phyloP scores from a whole-genome alignment of 73 alveolate genomes.

The Stentor roeselii region DNA sequence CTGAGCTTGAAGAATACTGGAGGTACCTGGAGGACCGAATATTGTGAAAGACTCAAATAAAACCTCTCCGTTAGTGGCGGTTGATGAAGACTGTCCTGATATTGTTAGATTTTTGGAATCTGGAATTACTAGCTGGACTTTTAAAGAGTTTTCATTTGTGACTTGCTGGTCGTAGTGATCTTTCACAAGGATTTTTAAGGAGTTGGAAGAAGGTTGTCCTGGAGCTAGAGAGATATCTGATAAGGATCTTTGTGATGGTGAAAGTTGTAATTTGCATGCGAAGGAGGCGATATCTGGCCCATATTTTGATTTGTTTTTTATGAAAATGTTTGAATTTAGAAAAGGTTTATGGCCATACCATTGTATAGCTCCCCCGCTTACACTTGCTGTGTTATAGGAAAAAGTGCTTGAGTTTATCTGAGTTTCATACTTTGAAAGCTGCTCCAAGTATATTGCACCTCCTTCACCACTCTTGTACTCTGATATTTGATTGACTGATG shows the following conservation, averaged over 20 bases:
- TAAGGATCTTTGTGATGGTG: neutral
- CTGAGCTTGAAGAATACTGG: too few species aligned
- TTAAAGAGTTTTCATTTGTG: neutral
- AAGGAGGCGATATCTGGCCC: neutral
- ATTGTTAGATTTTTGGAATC: neutral
- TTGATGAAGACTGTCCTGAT: too few species aligned
- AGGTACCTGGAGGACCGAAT: too few species aligned
- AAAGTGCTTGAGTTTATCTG: too few species aligned
- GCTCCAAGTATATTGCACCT: neutral
- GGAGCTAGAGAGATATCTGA: slow-evolving; percentile 17
- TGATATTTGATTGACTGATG: neutral
- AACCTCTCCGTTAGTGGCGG: too few species aligned
- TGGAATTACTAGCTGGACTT: slow-evolving; percentile 9
- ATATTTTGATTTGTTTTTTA: too few species aligned
- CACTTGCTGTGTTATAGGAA: neutral
- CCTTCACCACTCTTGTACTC: neutral
- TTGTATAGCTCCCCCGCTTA: neutral
- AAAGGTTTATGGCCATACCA: neutral
- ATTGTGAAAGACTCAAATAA: too few species aligned
- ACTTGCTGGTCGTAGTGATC: slow-evolving; percentile 32
- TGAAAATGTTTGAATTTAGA: too few species aligned
- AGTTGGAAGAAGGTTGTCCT: slow-evolving; percentile 18
- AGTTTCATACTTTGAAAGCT: too few species aligned
- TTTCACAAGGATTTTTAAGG: neutral
- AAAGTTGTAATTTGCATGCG: neutral